A percentile compares a stretch with the other conserved stretches of the same genome.
Conservation (phyloP, 1,284 basidiomycete genomes). For the Marasmius tenuissimus region DNA sequence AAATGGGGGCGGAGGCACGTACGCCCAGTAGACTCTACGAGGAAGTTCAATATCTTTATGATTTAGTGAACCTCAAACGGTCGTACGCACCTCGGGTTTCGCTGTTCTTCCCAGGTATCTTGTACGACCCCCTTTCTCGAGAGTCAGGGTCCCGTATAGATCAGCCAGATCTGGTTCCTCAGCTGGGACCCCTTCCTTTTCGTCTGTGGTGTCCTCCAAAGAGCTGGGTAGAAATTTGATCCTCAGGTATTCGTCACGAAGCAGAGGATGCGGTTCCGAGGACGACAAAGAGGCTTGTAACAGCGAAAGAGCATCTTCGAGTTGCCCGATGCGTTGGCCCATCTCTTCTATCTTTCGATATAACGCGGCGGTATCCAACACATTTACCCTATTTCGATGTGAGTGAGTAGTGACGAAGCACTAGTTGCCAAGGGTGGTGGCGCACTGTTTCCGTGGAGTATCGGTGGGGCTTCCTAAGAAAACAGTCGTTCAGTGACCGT, state of each 20-base stretch:
- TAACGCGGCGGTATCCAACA: conserved; percentile 69
- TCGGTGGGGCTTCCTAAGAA: not conserved
- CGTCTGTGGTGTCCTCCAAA: conserved; percentile 22
- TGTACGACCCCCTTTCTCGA: conserved; percentile 54
- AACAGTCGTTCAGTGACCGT: too few species aligned
- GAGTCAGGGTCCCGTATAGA: conserved; percentile 59
- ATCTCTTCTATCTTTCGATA: conserved; percentile 71
- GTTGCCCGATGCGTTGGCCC: conserved; percentile 70
- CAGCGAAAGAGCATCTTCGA: conserved; percentile 68
- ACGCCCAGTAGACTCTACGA: too few species aligned
- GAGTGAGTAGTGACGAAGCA: not conserved
- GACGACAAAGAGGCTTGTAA: conserved; percentile 59
- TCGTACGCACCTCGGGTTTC: not conserved
- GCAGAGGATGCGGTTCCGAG: conserved; percentile 62
- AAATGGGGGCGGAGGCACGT: too few species aligned
- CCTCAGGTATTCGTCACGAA: conserved; percentile 59
- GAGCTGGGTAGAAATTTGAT: conserved; percentile 59
- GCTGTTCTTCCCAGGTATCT: not conserved
- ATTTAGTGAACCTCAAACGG: too few species aligned
- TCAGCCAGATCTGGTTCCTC: conserved; percentile 31
- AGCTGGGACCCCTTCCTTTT: too few species aligned
- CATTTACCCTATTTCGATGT: conserved; percentile 38
- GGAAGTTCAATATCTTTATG: too few species aligned
- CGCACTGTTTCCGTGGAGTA: not conserved
- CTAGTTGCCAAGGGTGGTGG: conserved; percentile 15